Base-by-base conservation (phyloP, 202 grass and related monocot species). In the Sporobolus alterniflorus region DNA sequence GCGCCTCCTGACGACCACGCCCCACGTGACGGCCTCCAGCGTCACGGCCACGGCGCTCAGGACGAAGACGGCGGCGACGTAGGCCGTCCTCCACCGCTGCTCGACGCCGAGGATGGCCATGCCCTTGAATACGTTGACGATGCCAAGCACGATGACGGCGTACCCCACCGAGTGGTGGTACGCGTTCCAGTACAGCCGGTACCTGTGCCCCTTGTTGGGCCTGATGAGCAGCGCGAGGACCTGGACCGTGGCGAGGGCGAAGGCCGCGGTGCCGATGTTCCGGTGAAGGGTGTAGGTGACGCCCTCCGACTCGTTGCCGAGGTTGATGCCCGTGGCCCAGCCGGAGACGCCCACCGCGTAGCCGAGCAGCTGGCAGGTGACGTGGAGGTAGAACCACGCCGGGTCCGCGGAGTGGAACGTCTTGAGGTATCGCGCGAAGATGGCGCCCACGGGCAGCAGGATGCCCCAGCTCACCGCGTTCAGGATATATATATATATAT, bases 331-430 rank as follows among this genome's bases (percentile, higher is more conserved):
- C 28, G 91, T 93, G 44, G 74, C 94, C 91, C 91, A 97, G 67
- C 94, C 94, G 31, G 84, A 76, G 31, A 97, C 94, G 42, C 94
- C 94, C 9, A 91, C 64, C 8, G 7, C 78, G 26, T 97, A 97
- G 51, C 94, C 94, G 4, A 18, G 14, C 11, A 84, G 69, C 72
- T 97, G 94, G 94, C 94, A 97, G 10, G 84, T 30, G 9, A 90
- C 84, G 57, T 97, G 94, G 49, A 97, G 84, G 84, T 97, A 93
- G 77, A 97, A 97, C 94, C 94, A 97, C 6, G 89, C 89, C 2
- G 94, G 94, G 65, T 97, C 91, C 0, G 91, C 87, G 1, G 73
- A 82, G 5, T 78, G 69, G 76, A 97, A 97, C n/a, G 89, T 87
- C 71, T 81, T 93, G 73, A 97, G 91, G 34, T 97, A 91, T 20